Evolutionary conservation across 2,329 filamentous ascomycete genomes (phyloP).

Genomic region (Colletotrichum somersetense): DNA sequence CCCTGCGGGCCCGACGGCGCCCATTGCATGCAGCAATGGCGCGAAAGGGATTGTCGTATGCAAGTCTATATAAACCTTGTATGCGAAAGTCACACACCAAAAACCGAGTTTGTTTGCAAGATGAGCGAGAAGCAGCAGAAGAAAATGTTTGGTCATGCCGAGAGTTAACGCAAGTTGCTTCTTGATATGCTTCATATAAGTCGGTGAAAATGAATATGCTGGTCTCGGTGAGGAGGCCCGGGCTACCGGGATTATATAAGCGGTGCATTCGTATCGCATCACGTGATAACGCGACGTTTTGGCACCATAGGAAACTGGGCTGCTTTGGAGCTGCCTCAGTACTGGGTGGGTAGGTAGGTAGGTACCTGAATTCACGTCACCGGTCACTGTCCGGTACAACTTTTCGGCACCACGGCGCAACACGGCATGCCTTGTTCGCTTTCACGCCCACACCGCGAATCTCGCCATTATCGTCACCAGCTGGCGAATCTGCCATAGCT

Average conservation of each 20-base stretch:
- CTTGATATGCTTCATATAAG: no score
- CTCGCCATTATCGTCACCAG: background rate
- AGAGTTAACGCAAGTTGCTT: background rate
- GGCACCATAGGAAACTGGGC: constrained; percentile 14
- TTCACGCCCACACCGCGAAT: background rate
- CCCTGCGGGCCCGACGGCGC: background rate
- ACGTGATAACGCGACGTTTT: constrained; percentile 39
- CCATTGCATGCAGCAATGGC: background rate
- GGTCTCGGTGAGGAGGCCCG: background rate
- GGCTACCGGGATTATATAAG: background rate
- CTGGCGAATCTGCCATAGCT: background rate
- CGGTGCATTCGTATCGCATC: background rate
- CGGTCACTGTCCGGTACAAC: constrained; percentile 3
- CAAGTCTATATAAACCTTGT: no score
- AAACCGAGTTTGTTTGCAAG: background rate
- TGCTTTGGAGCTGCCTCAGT: constrained; percentile 9
- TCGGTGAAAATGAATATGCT: background rate
- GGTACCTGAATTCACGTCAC: constrained; percentile 18
- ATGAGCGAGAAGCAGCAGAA: background rate
- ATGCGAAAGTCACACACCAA: background rate
- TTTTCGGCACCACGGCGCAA: constrained; percentile 16
- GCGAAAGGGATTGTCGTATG: background rate
- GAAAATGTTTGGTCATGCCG: background rate
- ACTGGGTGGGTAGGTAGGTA: no score
- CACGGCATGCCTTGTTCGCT: constrained; percentile 4